Base-by-base conservation (phyloP, 805 yeast species). In the Metschnikowia chrysomelidarum region DNA sequence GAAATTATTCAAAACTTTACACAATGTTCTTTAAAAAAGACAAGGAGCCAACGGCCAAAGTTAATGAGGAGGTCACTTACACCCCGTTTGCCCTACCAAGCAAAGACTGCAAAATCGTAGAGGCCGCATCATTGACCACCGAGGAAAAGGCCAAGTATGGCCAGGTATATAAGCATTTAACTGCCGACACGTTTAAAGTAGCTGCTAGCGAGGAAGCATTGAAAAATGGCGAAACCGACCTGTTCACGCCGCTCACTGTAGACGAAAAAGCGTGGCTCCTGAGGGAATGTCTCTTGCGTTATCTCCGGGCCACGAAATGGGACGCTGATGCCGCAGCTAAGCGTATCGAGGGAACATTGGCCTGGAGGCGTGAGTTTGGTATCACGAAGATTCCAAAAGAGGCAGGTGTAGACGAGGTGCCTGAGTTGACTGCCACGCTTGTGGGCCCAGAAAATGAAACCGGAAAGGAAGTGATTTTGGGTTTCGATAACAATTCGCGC, bases 301-400 rank as follows among this genome's bases (percentile, higher is more conserved):
- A 93, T 57, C 65, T 91, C 36, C 75, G 97, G 37, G 99, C 98
- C 16, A 84, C 96, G 16, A 91, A 87, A 58, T 93, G 98, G 98
- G 71, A 75, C 19, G 71, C 71, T 1, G 60, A 71, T 19, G 86
- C 82, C 9, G 85, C 94, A 24, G 80, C 80, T 32, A 73, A 73
- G 36, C 76, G 98, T 53, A 69, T 93, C 8, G 82, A 78, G 46
- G 75, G 77, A 15, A 82, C 98, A 0, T 47, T 93, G 14, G 80
- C 86, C 3, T 93, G 98, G 98, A 78, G 98, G 66, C 78, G 97
- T 49, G 91, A 85, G 47, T 89, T 88, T 56, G 97, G 97, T 16
- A 55, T 67, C 20, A 59, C 71, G 26, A 48, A 73, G 59, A 45
- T 49, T 29, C 53, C 50, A 30, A 69, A 60, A 15, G 76, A 69